Percentiles rank a stretch among this genome's conserved stretches.
Evolutionary conservation across 306 rosid genomes (phyloP).

Genomic region (Aeschynomene evenia): DNA sequence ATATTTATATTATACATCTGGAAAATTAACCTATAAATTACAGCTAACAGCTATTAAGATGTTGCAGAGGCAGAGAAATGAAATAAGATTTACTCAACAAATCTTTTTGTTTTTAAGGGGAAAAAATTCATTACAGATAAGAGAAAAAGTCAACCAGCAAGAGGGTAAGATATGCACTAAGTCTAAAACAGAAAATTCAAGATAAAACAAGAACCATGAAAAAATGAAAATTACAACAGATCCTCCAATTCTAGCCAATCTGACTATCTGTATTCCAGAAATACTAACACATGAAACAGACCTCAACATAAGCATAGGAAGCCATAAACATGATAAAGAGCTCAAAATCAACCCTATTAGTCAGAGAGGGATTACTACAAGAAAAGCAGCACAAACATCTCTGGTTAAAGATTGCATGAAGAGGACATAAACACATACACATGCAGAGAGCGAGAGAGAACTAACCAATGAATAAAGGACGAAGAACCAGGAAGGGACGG

Average conservation of each 20-base stretch:
- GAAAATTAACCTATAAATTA: conserved; percentile 17
- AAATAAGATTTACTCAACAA: conserved; percentile 5
- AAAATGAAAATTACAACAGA: neutral
- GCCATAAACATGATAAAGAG: conserved; percentile 13
- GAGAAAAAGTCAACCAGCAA: conserved; percentile 2
- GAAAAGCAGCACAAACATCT: neutral
- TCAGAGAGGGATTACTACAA: conserved; percentile 19
- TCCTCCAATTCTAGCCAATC: neutral
- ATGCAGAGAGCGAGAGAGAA: conserved; percentile 17
- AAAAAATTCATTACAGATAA: neutral
- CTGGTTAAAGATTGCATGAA: no score
- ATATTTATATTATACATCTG: conserved; percentile 13
- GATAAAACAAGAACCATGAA: neutral
- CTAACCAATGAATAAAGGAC: conserved; percentile 87
- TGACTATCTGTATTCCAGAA: conserved; percentile 6
- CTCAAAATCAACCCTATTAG: conserved; percentile 22
- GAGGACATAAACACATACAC: neutral
- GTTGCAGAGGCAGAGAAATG: neutral
- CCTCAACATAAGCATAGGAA: conserved; percentile 18
- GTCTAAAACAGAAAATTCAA: conserved; percentile 14
- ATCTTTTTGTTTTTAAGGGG: neutral
- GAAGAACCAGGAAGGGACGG: conserved; percentile 82
- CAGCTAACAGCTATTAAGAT: neutral
- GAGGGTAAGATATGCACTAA: conserved; percentile 3
- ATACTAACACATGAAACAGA: conserved; percentile 6